These are phyloP conservation scores for Boletus rubescentipes DNA, from an alignment of 768 basidiomycete genomes.

Conservation along the genomic window DNA sequence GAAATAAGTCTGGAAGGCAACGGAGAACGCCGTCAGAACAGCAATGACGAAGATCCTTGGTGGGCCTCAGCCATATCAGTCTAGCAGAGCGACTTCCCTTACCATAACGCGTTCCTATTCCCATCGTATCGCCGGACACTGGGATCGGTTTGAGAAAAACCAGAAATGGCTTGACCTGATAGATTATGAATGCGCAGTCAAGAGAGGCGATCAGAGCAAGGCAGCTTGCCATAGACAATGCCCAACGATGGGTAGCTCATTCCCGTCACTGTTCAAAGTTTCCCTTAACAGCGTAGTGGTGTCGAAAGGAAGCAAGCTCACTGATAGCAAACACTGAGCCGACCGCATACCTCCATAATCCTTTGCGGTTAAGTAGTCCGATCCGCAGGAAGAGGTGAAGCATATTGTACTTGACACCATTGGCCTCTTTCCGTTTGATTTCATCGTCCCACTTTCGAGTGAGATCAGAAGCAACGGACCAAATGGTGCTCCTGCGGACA, in stretches of 20 bases:
- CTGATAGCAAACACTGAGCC: conserved; percentile 57
- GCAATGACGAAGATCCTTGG: conserved; percentile 77
- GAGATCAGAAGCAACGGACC: conserved; percentile 48
- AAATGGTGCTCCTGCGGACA: conserved; percentile 20
- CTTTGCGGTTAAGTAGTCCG: conserved; percentile 58
- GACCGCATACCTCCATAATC: conserved; percentile 56
- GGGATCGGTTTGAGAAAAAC: conserved; percentile 47
- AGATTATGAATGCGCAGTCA: neutral
- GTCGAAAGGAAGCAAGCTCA: conserved; percentile 9
- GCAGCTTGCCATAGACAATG: conserved; percentile 53
- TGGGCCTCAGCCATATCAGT: conserved; percentile 10
- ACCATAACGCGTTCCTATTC: conserved; percentile 72
- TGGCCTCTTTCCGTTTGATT: conserved; percentile 28
- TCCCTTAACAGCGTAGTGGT: neutral
- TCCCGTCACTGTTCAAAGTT: conserved; percentile 41
- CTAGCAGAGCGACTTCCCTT: conserved; percentile 14
- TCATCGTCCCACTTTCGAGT: conserved; percentile 47
- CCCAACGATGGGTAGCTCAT: conserved; percentile 73
- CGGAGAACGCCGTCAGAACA: conserved; percentile 58
- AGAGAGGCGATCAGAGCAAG: neutral
- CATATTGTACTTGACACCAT: conserved; percentile 43
- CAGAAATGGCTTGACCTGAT: conserved; percentile 54
- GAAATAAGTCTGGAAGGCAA: conserved; percentile 67
- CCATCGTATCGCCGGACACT: conserved; percentile 50
- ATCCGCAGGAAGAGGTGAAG: conserved; percentile 70